A percentile compares a stretch with the other conserved stretches of the same genome.
phyloP scores from a whole-genome alignment of 371 early-diverging fungal genomes.

The Zychaea mexicana region DNA sequence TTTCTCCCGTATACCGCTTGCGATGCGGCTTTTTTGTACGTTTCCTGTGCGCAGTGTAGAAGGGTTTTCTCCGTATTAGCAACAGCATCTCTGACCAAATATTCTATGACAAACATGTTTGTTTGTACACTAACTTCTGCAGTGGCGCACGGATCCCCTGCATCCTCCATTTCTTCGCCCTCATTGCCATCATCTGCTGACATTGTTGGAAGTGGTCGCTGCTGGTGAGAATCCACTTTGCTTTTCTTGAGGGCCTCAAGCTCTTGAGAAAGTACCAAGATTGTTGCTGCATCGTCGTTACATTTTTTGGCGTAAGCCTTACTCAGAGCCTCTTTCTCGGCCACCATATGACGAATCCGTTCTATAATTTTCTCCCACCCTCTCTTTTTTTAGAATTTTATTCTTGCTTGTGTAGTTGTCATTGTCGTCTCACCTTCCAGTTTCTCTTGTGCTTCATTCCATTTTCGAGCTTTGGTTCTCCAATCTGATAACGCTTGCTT shows the following conservation, averaged over 20 bases:
- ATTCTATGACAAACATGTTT: no score
- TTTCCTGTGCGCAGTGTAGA: slow-evolving; percentile 2
- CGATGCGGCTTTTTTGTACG: slow-evolving; percentile 8
- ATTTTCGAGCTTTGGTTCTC: not conserved
- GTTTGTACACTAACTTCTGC: slow-evolving; percentile 2
- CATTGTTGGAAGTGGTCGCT: no score
- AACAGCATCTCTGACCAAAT: no score
- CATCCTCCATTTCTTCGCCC: not conserved
- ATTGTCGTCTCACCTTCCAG: slow-evolving; percentile 5
- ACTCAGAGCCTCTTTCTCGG: slow-evolving; percentile 1
- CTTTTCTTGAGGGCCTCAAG: not conserved
- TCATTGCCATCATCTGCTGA: not conserved
- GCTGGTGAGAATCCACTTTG: not conserved
- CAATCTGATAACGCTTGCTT: not conserved
- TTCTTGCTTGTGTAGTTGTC: no score
- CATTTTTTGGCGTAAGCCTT: not conserved
- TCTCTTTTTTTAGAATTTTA: not conserved
- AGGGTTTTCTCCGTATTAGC: no score
- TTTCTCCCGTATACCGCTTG: slow-evolving; percentile 3
- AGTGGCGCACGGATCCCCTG: not conserved
- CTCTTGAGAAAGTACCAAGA: not conserved
- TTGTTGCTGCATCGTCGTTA: not conserved
- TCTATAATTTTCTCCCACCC: not conserved
- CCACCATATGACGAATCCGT: not conserved
- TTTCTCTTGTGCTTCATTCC: not conserved